phyloP scores from a whole-genome alignment of 2,329 filamentous ascomycete species.

The Geosmithia flava region DNA sequence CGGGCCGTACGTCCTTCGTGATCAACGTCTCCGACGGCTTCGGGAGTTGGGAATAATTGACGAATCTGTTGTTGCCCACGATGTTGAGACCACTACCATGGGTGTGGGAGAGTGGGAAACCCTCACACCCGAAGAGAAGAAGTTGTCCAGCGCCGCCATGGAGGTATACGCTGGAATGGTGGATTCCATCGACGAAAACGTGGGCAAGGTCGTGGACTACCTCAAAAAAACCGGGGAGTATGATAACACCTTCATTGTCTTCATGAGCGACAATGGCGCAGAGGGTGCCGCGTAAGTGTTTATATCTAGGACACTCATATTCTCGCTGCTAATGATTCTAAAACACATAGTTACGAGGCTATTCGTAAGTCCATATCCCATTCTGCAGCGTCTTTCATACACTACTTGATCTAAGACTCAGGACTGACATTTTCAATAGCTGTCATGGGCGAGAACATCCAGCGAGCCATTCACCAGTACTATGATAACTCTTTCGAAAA shows the following conservation, averaged over 20 bases:
- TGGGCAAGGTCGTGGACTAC: slow-evolving; percentile 35
- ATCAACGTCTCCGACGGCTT: slow-evolving; percentile 37
- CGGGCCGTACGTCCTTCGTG: slow-evolving; percentile 42
- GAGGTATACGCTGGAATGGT: slow-evolving; percentile 41
- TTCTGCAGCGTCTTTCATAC: too few species aligned
- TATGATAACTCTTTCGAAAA: slow-evolving; percentile 39
- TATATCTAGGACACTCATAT: slow-evolving; percentile 16
- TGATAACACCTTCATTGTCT: slow-evolving; percentile 40
- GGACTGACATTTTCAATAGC: slow-evolving; percentile 9
- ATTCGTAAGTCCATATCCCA: too few species aligned
- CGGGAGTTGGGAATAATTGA: slow-evolving; percentile 44
- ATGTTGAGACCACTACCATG: slow-evolving; percentile 23
- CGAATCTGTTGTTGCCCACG: slow-evolving; percentile 34
- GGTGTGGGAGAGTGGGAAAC: slow-evolving; percentile 34
- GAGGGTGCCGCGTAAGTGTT: slow-evolving; percentile 44
- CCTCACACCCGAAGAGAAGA: slow-evolving; percentile 22
- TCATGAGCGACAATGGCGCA: slow-evolving; percentile 43
- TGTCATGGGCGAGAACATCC: slow-evolving; percentile 24
- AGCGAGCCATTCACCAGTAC: slow-evolving; percentile 17
- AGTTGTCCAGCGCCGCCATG: slow-evolving; percentile 8
- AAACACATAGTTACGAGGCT: too few species aligned
- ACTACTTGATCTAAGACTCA: too few species aligned
- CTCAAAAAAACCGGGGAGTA: slow-evolving; percentile 32
- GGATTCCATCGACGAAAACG: slow-evolving; percentile 35
- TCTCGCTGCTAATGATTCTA: too few species aligned